Evolutionary conservation across 306 rosid genomes (phyloP).

Genomic region (Cucumis sativus): Cucumber_9930_V3 NC_026657.2:39634001-39634500

Average conservation of each 20-base stretch:
- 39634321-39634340: not conserved
- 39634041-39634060: not conserved
- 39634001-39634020: too few relatives aligned
- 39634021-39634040: too few relatives aligned
- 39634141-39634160: not conserved
- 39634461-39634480: conserved; percentile 82
- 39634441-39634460: conserved; percentile 91
- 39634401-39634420: conserved; percentile 50
- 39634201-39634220: conserved; percentile 67
- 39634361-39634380: not conserved
- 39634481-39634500: conserved; percentile 79
- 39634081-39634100: not conserved
- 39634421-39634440: conserved; percentile 71
- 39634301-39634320: conserved; percentile 53
- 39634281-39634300: conserved; percentile 78
- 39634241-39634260: conserved; percentile 62
- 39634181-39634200: not conserved
- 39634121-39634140: not conserved
- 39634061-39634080: not conserved
- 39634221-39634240: conserved; percentile 39
- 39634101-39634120: not conserved
- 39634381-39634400: not conserved
- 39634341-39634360: not conserved
- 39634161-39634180: not conserved
- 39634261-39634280: conserved; percentile 73